A percentile compares a stretch with the other conserved stretches of the same genome.
phyloP scores from a whole-genome alignment of 441 rosid genomes.

The Euphorbia schlechtendalii region DNA sequence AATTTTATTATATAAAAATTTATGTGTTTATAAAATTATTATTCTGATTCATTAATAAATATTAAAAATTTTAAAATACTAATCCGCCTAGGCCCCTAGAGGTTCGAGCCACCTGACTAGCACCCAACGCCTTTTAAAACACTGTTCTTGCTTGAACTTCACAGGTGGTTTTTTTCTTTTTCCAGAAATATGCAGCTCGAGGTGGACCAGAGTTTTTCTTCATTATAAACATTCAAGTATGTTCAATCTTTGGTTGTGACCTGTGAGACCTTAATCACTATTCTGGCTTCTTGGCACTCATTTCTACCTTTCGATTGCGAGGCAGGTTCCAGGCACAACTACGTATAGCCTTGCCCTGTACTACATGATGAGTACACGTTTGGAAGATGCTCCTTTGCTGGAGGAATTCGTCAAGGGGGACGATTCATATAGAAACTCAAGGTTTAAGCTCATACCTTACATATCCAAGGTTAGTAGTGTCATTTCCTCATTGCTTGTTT shows the following conservation, averaged over 20 bases:
- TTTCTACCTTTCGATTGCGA: conserved; percentile 18
- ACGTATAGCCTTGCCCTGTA: conserved; percentile 78
- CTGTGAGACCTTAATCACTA: neutral
- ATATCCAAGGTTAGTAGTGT: conserved; percentile 70
- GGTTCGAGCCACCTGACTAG: too few relatives aligned
- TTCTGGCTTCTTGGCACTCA: conserved; percentile 1
- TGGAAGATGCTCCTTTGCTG: conserved; percentile 77
- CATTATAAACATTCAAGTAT: conserved; percentile 82
- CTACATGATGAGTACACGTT: conserved; percentile 80
- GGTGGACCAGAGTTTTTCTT: conserved; percentile 92
- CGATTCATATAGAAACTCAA: conserved; percentile 80
- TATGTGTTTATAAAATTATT: too few relatives aligned
- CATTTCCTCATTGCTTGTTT: neutral
- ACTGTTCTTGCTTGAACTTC: conserved; percentile 13
- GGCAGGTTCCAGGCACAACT: conserved; percentile 87
- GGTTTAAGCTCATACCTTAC: conserved; percentile 97
- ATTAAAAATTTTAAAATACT: too few relatives aligned
- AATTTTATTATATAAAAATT: too few relatives aligned
- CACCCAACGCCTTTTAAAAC: too few relatives aligned
- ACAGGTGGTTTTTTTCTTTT: conserved; percentile 21
- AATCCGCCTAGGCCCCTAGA: too few relatives aligned
- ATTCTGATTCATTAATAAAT: too few relatives aligned
- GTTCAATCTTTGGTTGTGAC: conserved; percentile 5
- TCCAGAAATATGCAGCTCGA: conserved; percentile 85
- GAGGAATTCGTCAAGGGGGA: conserved; percentile 78